Base-by-base conservation (phyloP, 2,329 filamentous ascomycete species). In the Magnaporthiopsis incrustans region DNA sequence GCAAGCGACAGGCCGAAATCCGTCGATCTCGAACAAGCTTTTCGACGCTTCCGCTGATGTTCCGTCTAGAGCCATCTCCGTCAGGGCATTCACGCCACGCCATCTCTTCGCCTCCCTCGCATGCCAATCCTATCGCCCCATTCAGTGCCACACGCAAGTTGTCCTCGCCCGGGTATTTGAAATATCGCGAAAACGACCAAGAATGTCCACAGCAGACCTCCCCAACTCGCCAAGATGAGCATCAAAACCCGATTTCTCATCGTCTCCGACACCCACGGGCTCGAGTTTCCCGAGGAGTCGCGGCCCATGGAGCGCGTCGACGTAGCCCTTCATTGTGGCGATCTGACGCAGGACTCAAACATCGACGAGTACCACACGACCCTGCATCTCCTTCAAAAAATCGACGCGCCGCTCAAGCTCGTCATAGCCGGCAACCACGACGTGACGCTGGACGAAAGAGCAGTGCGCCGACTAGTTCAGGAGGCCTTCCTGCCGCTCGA, bases 361-460 rank as follows among this genome's bases (percentile, higher is more conserved):
- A 62, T 80, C 0, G 60, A 68, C 1, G 81, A 84, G 66, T 78
- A 78, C 57, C 69, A 67, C 14, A 68, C 68, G 0, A 75, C 80
- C 0, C 72, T 85, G 12, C 65, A 72, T n/a, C 70, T 79, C 53
- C 72, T 86, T 5, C 69, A 75, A 5, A 62, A 65, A 1, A 69
- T 83, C n/a, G 67, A 76, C 7, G 80, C 82, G 1, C 78, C 80
- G 0, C 72, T 85, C 8, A 85, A 84, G 67, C 73, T 85, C 4
- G 76, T 79, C 58, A 84, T 86, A 65, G 77, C 82, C 2, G 82
- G 83, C 2, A 85, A 85, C 65, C 82, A 85, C 67, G 82, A 86
- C 67, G 76, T 78, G 60, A 78, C 73, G 0, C 72, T 81, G 1
- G 71, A 75, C 61, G 44, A 53, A 53, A 53, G 44, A 53, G 44